Conservation (phyloP, 805 yeast genomes). For the Danielozyma ontarioensis region DNA sequence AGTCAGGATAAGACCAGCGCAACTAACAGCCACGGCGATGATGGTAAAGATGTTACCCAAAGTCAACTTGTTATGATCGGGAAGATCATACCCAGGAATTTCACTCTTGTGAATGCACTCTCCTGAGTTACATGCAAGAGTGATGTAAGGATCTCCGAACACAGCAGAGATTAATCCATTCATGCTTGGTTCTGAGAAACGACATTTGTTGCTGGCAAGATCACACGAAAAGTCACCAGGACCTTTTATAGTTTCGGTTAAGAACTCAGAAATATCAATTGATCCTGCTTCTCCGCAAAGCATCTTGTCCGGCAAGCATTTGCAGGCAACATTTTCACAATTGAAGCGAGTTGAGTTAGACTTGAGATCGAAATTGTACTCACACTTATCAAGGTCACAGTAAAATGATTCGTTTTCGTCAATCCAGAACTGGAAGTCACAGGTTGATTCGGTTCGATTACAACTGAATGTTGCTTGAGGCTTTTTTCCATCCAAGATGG, state of each 20-base stretch:
- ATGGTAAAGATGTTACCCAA: slow-evolving; percentile 44
- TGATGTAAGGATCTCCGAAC: slow-evolving; percentile 91
- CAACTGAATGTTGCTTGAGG: slow-evolving; percentile 95
- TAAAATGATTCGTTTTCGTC: slow-evolving; percentile 85
- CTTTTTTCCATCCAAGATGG: slow-evolving; percentile 68
- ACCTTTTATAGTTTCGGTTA: slow-evolving; percentile 83
- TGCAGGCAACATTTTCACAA: slow-evolving; percentile 76
- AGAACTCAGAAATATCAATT: slow-evolving; percentile 88
- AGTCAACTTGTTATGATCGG: slow-evolving; percentile 45
- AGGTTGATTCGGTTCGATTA: slow-evolving; percentile 54
- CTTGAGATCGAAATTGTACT: slow-evolving; percentile 55
- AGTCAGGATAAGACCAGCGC: slow-evolving; percentile 37
- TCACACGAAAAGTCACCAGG: slow-evolving; percentile 93
- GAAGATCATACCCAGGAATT: slow-evolving; percentile 82
- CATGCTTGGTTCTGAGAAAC: slow-evolving; percentile 93
- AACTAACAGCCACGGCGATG: slow-evolving; percentile 36
- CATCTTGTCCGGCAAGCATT: slow-evolving; percentile 89
- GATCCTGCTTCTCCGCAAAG: slow-evolving; percentile 93
- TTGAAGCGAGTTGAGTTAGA: slow-evolving; percentile 68
- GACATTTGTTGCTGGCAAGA: slow-evolving; percentile 54
- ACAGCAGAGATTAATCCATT: slow-evolving; percentile 83
- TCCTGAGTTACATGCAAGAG: slow-evolving; percentile 74
- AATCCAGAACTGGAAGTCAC: slow-evolving; percentile 96
- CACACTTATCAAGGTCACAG: slow-evolving; percentile 77
- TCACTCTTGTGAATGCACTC: slow-evolving; percentile 92